Evolutionary conservation across 352 stramenopile species (phyloP).

Genomic region (Aphanomyces invadans): DNA sequence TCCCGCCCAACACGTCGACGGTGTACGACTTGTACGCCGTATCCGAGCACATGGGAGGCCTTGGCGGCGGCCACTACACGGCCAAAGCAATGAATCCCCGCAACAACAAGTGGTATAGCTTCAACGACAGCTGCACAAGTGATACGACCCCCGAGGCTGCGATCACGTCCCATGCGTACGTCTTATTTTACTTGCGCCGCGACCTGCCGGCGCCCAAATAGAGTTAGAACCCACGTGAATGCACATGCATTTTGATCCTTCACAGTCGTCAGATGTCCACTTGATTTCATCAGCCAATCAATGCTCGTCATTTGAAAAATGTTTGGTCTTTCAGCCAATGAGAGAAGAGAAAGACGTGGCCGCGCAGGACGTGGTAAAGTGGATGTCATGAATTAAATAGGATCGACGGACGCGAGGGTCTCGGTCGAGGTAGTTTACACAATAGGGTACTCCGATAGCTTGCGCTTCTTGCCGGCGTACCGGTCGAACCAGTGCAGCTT

Average conservation of each 20-base stretch:
- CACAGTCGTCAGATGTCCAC: too few relatives aligned
- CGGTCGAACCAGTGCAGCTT: conserved; percentile 25
- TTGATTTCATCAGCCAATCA: too few relatives aligned
- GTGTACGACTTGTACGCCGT: conserved; percentile 97
- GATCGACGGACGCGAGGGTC: background rate
- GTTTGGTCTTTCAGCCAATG: background rate
- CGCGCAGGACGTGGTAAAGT: background rate
- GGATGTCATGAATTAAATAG: background rate
- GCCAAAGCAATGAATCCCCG: conserved; percentile 80
- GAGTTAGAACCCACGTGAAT: too few relatives aligned
- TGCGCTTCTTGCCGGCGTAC: conserved; percentile 24
- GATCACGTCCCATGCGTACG: conserved; percentile 68
- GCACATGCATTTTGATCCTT: too few relatives aligned
- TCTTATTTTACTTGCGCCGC: conserved; percentile 36
- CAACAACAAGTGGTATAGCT: conserved; percentile 77
- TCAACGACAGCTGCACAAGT: conserved; percentile 81
- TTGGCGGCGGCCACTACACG: conserved; percentile 91
- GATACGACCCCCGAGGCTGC: conserved; percentile 42
- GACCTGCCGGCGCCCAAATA: background rate
- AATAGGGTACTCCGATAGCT: conserved; percentile 15
- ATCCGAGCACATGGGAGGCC: conserved; percentile 93
- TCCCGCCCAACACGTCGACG: conserved; percentile 28
- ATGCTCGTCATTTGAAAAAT: too few relatives aligned
- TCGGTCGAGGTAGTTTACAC: background rate
- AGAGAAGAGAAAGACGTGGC: background rate